These are phyloP conservation scores for Dioscorea cayenensis DNA, from an alignment of 116 monocot genomes.

Conservation along the genomic window DNA sequence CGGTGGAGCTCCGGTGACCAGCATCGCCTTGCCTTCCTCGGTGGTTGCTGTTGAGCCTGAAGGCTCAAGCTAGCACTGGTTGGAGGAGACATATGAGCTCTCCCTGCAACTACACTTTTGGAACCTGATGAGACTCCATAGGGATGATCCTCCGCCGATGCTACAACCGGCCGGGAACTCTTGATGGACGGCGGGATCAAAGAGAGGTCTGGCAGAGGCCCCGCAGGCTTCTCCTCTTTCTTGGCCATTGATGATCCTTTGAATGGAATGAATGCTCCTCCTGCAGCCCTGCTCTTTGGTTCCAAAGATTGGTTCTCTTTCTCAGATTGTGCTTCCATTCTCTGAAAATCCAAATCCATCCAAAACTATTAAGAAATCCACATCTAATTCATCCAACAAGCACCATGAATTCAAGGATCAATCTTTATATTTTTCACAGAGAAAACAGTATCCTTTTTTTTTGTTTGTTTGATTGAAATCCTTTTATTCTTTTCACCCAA, in stretches of 20 bases:
- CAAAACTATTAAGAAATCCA: not conserved
- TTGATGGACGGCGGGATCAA: conserved; percentile 22
- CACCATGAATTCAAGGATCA: not conserved
- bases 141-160: conserved; percentile 2
- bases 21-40: conserved; percentile 64
- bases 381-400: not conserved
- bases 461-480: too few relatives aligned
- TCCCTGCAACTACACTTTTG: not conserved
- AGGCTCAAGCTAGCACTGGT: conserved; percentile 16
- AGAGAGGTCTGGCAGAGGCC: conserved; percentile 35
- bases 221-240: conserved; percentile 28
- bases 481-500: too few relatives aligned
- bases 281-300: conserved; percentile 3
- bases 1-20: conserved; percentile 89
- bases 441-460: not conserved
- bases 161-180: conserved; percentile 2
- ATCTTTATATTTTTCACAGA: not conserved
- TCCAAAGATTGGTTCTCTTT: conserved; percentile 13
- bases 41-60: conserved; percentile 20
- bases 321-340: conserved; percentile 2
- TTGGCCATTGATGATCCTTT: conserved; percentile 12
- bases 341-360: conserved; percentile 11
- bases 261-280: conserved; percentile 36
- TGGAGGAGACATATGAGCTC: conserved; percentile 8
- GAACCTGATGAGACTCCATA: conserved; percentile 5